These are phyloP conservation scores for Ophiostoma fasciatum DNA, from an alignment of 2,329 filamentous ascomycete species.

Conservation along the genomic window DNA sequence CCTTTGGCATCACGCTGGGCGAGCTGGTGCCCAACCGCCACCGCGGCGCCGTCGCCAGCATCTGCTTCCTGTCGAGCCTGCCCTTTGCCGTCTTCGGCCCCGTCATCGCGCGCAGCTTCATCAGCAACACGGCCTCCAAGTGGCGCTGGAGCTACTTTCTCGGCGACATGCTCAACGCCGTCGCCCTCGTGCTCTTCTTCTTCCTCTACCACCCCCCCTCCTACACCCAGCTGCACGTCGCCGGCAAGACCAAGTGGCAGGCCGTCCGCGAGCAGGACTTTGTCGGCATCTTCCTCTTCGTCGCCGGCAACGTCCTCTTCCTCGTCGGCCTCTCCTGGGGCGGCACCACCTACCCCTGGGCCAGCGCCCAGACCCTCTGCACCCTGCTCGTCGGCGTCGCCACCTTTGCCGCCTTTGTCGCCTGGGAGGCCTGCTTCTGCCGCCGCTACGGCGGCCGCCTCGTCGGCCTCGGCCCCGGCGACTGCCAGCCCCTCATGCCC, in stretches of 20 bases:
- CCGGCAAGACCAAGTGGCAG: slow-evolving; percentile 21
- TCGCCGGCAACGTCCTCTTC: slow-evolving; percentile 25
- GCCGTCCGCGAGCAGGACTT: slow-evolving; percentile 29
- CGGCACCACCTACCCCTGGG: slow-evolving; percentile 27
- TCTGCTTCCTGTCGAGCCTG: slow-evolving; percentile 24
- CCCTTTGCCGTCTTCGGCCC: slow-evolving; percentile 29
- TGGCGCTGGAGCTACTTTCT: slow-evolving; percentile 38
- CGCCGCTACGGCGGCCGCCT: slow-evolving; percentile 18
- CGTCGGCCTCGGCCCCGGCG: slow-evolving; percentile 25
- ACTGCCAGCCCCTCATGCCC: slow-evolving; percentile 26
- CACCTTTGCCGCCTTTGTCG: slow-evolving; percentile 20
- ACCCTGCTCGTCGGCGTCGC: slow-evolving; percentile 24
- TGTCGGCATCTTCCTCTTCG: slow-evolving; percentile 27
- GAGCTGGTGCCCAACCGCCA: slow-evolving; percentile 29
- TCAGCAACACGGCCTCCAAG: slow-evolving; percentile 23
- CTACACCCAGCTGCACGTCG: slow-evolving; percentile 26
- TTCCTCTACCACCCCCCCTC: slow-evolving; percentile 33
- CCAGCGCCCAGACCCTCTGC: slow-evolving; percentile 21
- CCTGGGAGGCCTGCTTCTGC: slow-evolving; percentile 26
- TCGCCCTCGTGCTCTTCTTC: slow-evolving; percentile 24
- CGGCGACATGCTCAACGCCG: slow-evolving; percentile 27
- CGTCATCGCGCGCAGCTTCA: slow-evolving; percentile 29
- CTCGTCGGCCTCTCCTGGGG: slow-evolving; percentile 29
- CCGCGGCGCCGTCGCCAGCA: slow-evolving; percentile 21
- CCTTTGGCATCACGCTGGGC: slow-evolving; percentile 25